Percentiles rank a stretch among this genome's conserved stretches.
These are phyloP conservation scores for Westerdykella aurantiaca DNA, from an alignment of 2,329 filamentous ascomycete species.

Conservation along the genomic window DNA sequence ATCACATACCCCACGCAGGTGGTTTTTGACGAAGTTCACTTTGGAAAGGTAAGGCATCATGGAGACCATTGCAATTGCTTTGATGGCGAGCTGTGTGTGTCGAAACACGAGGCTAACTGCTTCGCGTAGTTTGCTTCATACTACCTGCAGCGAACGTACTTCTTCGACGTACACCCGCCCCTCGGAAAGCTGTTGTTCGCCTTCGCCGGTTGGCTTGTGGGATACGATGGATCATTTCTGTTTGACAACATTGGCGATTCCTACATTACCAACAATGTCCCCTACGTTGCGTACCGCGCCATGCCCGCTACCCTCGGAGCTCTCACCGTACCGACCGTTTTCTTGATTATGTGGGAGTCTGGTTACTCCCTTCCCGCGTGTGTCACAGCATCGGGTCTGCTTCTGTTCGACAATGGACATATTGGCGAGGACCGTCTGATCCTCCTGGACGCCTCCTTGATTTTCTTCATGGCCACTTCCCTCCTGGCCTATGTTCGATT, in stretches of 20 bases:
- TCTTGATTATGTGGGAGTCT: slow-evolving; percentile 99
- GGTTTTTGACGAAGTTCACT: slow-evolving; percentile 98
- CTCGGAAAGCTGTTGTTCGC: slow-evolving; percentile 98
- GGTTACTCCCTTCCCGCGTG: slow-evolving; percentile 94
- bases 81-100: not conserved
- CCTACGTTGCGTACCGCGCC: slow-evolving; percentile 91
- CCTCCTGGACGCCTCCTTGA: slow-evolving; percentile 85
- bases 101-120: slow-evolving; percentile 14
- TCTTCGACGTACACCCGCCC: slow-evolving; percentile 98
- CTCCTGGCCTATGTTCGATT: slow-evolving; percentile 93
- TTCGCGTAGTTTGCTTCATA: slow-evolving; percentile 50
- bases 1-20: slow-evolving; percentile 95
- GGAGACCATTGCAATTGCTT: not conserved
- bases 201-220: slow-evolving; percentile 93
- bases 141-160: slow-evolving; percentile 95
- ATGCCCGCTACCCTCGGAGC: slow-evolving; percentile 89
- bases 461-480: slow-evolving; percentile 94
- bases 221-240: slow-evolving; percentile 93
- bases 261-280: slow-evolving; percentile 93
- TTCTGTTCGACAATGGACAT: slow-evolving; percentile 96
- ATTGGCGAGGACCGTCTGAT: slow-evolving; percentile 95
- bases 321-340: slow-evolving; percentile 87
- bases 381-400: slow-evolving; percentile 73
- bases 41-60: slow-evolving; percentile 74
- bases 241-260: slow-evolving; percentile 99